phyloP scores from a whole-genome alignment of 1,284 basidiomycete species.

The Cutaneotrichosporon cyanovorans region DNA sequence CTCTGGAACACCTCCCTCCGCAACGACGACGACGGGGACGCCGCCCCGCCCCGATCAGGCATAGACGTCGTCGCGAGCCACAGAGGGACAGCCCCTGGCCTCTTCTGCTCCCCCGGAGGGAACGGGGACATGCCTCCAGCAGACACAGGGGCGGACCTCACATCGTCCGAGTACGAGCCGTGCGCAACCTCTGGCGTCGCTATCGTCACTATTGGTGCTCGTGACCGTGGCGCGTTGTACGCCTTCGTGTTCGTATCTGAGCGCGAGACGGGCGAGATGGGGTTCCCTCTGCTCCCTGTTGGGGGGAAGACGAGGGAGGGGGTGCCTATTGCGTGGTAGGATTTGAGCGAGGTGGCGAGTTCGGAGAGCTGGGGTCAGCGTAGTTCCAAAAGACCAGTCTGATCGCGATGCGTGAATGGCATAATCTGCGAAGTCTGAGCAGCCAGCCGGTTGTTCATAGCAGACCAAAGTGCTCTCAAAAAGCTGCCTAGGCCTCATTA shows the following conservation, averaged over 20 bases:
- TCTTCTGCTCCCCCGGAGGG: too few species aligned
- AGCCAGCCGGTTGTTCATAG: neutral
- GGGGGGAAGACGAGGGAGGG: conserved; percentile 13
- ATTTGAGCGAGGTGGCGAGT: conserved; percentile 8
- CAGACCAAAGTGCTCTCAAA: too few species aligned
- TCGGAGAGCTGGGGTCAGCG: conserved; percentile 13
- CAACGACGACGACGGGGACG: too few species aligned
- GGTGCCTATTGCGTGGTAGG: conserved; percentile 15
- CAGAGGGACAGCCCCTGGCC: too few species aligned
- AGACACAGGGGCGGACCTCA: too few species aligned
- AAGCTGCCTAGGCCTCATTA: too few species aligned
- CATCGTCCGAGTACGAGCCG: too few species aligned
- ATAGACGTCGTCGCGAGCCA: too few species aligned
- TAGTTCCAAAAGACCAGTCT: neutral
- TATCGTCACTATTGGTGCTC: neutral
- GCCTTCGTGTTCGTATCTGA: neutral
- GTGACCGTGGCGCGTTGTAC: neutral
- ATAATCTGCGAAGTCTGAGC: neutral
- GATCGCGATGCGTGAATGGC: too few species aligned
- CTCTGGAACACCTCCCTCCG: too few species aligned
- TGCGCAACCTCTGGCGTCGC: neutral
- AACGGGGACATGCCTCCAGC: too few species aligned
- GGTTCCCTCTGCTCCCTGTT: neutral
- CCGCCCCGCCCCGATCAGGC: too few species aligned
- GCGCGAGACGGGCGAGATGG: neutral